Percentiles rank a stretch among this genome's conserved stretches.
Evolutionary conservation across 257 asterid genomes (phyloP).

Genomic region (Catharanthus roseus): DNA sequence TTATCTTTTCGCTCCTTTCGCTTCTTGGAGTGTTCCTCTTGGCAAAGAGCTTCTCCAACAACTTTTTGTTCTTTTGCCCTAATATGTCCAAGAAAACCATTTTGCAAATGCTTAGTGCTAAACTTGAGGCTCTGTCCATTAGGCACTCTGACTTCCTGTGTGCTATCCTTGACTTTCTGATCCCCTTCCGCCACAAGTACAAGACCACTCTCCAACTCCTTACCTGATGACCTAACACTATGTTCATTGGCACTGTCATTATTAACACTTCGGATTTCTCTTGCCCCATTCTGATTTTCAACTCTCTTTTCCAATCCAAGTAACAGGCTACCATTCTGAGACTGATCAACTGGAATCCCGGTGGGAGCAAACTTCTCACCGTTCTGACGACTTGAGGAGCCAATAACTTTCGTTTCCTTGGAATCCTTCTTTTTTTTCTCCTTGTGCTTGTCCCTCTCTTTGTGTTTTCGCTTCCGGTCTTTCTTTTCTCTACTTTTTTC

Average conservation of each 20-base stretch:
- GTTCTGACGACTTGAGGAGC: too few relatives aligned
- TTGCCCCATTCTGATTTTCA: constrained; percentile 31
- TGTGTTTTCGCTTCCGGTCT: constrained; percentile 45
- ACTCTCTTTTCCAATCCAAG: too few relatives aligned
- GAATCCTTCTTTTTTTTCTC: constrained; percentile 30
- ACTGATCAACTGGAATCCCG: too few relatives aligned
- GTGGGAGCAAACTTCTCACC: too few relatives aligned
- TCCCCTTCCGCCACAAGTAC: constrained; percentile 19
- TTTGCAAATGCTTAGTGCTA: constrained; percentile 24
- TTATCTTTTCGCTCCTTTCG: constrained; percentile 29
- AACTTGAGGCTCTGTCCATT: constrained; percentile 25
- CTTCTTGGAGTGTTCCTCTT: constrained; percentile 27
- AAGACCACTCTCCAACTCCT: constrained; percentile 20
- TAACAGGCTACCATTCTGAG: too few relatives aligned
- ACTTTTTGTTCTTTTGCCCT: constrained; percentile 24
- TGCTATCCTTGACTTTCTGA: constrained; percentile 20
- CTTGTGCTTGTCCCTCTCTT: constrained; percentile 40
- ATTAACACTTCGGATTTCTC: constrained; percentile 21
- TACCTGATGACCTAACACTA: constrained; percentile 19
- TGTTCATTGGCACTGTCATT: constrained; percentile 25
- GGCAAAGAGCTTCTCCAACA: constrained; percentile 23
- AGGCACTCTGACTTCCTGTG: constrained; percentile 22
- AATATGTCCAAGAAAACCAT: constrained; percentile 22
- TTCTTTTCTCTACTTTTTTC: constrained; percentile 43
- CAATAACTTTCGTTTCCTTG: constrained; percentile 27